phyloP scores from a whole-genome alignment of 2,329 filamentous ascomycete species.

The Xylariaceae sp. region DNA sequence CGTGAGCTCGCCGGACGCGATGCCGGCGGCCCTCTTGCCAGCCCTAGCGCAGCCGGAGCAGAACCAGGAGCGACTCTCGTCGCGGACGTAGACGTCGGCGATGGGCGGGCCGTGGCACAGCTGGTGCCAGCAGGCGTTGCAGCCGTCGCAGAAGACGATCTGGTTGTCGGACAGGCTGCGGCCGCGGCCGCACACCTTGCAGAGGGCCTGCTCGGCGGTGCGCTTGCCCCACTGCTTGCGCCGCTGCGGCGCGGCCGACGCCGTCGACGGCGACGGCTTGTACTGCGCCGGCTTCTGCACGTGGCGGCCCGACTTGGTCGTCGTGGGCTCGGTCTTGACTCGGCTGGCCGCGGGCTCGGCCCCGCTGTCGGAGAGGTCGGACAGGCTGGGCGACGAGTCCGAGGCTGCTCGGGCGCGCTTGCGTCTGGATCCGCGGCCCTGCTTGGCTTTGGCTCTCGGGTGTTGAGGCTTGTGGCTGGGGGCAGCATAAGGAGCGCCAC shows the following conservation, averaged over 20 bases:
- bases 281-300: conserved; percentile 59
- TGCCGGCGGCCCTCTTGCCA: neutral
- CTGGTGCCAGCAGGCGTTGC: conserved; percentile 74
- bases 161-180: conserved; percentile 66
- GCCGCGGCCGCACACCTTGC: conserved; percentile 65
- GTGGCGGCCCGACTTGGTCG: conserved; percentile 68
- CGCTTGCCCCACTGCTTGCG: conserved; percentile 46
- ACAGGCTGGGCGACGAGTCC: conserved; percentile 17
- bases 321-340: conserved; percentile 48
- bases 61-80: conserved; percentile 63
- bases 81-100: conserved; percentile 57
- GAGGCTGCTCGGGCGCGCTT: conserved; percentile 25
- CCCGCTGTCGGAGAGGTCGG: conserved; percentile 23
- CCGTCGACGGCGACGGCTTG: conserved; percentile 34
- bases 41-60: conserved; percentile 50
- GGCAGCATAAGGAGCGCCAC: no score
- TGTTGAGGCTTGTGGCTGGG: conserved; percentile 9
- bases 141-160: conserved; percentile 81
- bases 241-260: conserved; percentile 23
- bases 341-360: conserved; percentile 18
- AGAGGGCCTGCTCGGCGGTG: conserved; percentile 54
- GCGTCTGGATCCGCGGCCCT: conserved; percentile 23
- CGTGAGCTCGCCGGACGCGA: no score
- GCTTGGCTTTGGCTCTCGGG: conserved; percentile 10
- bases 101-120: conserved; percentile 73